Percentiles rank a stretch among this genome's conserved stretches.
These are phyloP conservation scores for Irpex rosettiformis DNA, from an alignment of 1,284 basidiomycete genomes.

Conservation along the genomic window DNA sequence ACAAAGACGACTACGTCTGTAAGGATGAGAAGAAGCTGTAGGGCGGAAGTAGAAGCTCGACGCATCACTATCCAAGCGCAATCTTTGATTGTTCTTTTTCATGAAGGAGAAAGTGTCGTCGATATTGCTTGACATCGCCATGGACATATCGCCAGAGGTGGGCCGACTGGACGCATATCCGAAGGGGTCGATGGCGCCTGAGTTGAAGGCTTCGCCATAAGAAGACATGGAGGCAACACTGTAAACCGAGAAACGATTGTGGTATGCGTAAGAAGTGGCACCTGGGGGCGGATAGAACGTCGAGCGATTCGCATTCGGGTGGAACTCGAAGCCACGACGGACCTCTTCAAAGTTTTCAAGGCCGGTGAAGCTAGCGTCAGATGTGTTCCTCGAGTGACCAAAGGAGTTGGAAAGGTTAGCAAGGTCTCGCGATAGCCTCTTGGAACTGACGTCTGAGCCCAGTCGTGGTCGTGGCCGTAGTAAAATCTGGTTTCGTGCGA, in stretches of 20 bases:
- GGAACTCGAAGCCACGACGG: conserved; percentile 69
- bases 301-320: conserved; percentile 49
- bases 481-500: conserved; percentile 5
- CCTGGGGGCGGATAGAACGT: conserved; percentile 59
- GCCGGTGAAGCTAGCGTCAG: conserved; percentile 61
- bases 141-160: conserved; percentile 46
- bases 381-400: conserved; percentile 45
- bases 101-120: conserved; percentile 75
- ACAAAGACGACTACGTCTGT: conserved; percentile 39
- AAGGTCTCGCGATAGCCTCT: conserved; percentile 25
- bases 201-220: conserved; percentile 65
- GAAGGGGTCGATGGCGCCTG: conserved; percentile 69
- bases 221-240: conserved; percentile 83
- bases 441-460: conserved; percentile 44
- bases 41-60: conserved; percentile 73
- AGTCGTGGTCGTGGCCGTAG: conserved; percentile 30
- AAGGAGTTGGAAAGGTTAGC: conserved; percentile 19
- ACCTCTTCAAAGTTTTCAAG: conserved; percentile 74
- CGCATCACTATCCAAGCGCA: conserved; percentile 68
- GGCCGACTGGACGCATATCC: conserved; percentile 60
- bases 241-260: conserved; percentile 55
- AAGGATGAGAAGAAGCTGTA: conserved; percentile 23
- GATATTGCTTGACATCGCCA: conserved; percentile 54
- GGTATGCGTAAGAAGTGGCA: conserved; percentile 29
- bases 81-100: conserved; percentile 37